Percentiles rank a stretch among this genome's conserved stretches.
Evolutionary conservation across 306 rosid genomes (phyloP).

Genomic region (Ammopiptanthus mongolicus): DNA sequence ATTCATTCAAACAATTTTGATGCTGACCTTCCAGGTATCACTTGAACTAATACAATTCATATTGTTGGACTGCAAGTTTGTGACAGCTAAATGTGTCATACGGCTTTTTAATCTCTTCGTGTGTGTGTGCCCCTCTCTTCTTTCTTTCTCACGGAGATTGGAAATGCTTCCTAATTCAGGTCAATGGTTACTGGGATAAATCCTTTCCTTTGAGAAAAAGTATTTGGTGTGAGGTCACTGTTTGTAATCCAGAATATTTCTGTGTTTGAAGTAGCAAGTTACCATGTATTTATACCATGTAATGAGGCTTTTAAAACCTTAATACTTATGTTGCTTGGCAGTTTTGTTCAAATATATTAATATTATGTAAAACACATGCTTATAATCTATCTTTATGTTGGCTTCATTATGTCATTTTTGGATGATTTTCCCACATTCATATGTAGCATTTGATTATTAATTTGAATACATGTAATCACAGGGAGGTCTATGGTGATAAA

Average conservation of each 20-base stretch:
- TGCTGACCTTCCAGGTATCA: background rate
- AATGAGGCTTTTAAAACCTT: background rate
- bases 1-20: background rate
- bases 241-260: background rate
- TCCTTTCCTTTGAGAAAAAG: background rate
- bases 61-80: background rate
- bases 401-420: constrained; percentile 9
- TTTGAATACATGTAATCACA: constrained; percentile 20
- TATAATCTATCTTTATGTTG: constrained; percentile 1
- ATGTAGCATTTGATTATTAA: constrained; percentile 14
- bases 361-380: background rate
- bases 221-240: background rate
- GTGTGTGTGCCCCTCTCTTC: background rate
- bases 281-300: background rate
- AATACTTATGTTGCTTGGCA: background rate
- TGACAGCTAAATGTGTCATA: background rate
- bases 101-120: background rate
- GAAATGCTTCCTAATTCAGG: background rate
- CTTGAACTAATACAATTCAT: background rate
- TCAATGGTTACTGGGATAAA: background rate
- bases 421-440: background rate
- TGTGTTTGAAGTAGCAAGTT: background rate
- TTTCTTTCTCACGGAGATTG: background rate
- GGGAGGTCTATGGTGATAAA: constrained; percentile 96
- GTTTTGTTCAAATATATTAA: background rate